Conservation (phyloP, 2,329 filamentous ascomycete species). For the Sporothrix phasma region DNA sequence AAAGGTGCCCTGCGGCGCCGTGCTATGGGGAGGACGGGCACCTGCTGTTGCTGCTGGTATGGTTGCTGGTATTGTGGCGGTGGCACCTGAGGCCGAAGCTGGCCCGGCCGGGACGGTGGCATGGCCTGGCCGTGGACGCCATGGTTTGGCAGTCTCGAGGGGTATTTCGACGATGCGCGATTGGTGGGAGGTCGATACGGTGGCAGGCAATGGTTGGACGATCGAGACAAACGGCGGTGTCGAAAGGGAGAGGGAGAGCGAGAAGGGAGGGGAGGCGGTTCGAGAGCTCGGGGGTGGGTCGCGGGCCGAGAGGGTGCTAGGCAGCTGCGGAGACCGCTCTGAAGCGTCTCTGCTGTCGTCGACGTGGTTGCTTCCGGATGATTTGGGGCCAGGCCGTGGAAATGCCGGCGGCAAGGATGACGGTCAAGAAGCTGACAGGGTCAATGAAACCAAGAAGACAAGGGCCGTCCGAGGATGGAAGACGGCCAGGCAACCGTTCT, state of each 20-base stretch:
- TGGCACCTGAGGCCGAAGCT: neutral
- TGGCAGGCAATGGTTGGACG: neutral
- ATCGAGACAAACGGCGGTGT: neutral
- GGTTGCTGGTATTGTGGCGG: neutral
- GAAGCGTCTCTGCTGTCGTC: neutral
- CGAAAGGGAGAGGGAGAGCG: neutral
- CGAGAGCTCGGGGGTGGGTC: slow-evolving; percentile 2
- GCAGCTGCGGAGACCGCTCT: neutral
- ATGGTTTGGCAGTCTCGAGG: slow-evolving; percentile 1
- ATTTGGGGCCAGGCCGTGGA: neutral
- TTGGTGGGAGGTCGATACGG: neutral
- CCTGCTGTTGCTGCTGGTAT: neutral
- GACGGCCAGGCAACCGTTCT: neutral
- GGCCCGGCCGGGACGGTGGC: slow-evolving; percentile 7
- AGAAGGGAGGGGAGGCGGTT: neutral
- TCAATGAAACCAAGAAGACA: neutral
- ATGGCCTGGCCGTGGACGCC: slow-evolving; percentile 12
- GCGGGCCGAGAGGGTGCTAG: neutral
- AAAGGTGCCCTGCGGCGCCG: slow-evolving; percentile 72
- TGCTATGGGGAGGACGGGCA: neutral
- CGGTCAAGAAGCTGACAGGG: neutral
- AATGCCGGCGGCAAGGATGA: neutral
- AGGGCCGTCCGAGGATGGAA: neutral
- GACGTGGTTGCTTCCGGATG: slow-evolving; percentile 3
- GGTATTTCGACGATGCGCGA: neutral